Percentiles rank a stretch among this genome's conserved stretches.
Evolutionary conservation across 805 yeast species (phyloP).

Genomic region (Trichomonascus vanleenenianus): DNA sequence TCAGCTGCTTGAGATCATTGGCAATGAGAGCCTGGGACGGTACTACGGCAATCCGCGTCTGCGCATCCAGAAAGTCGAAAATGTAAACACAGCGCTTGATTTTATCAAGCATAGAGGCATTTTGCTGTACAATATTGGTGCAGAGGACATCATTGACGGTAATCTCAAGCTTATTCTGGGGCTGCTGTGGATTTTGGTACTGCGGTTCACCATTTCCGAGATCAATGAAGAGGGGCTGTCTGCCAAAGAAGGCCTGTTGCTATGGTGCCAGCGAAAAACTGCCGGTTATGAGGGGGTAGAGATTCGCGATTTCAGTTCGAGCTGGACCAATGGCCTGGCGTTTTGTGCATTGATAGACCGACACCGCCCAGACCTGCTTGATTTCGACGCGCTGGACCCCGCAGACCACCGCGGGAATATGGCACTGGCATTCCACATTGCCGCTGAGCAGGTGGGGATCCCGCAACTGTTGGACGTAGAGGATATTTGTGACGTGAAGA

Average conservation of each 20-base stretch:
- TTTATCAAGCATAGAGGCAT: slow-evolving; percentile 30
- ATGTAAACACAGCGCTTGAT: slow-evolving; percentile 31
- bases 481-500: slow-evolving; percentile 38
- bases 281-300: slow-evolving; percentile 31
- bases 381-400: slow-evolving; percentile 27
- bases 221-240: slow-evolving; percentile 33
- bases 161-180: slow-evolving; percentile 89
- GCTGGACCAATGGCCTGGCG: slow-evolving; percentile 49
- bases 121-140: slow-evolving; percentile 32
- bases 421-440: slow-evolving; percentile 35
- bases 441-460: slow-evolving; percentile 40
- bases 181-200: slow-evolving; percentile 60
- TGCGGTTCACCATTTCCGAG: slow-evolving; percentile 32
- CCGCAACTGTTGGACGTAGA: slow-evolving; percentile 47
- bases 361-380: slow-evolving; percentile 36
- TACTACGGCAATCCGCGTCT: slow-evolving; percentile 26
- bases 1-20: slow-evolving; percentile 31
- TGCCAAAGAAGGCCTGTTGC: slow-evolving; percentile 37
- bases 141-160: slow-evolving; percentile 92
- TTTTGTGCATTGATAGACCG: slow-evolving; percentile 39
- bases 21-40: slow-evolving; percentile 29
- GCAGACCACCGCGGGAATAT: slow-evolving; percentile 27
- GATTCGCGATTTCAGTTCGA: slow-evolving; percentile 43
- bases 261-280: slow-evolving; percentile 48
- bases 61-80: slow-evolving; percentile 33